Conservation (phyloP, 176 grass and related monocot species). For the Oryza coarctata region DNA sequence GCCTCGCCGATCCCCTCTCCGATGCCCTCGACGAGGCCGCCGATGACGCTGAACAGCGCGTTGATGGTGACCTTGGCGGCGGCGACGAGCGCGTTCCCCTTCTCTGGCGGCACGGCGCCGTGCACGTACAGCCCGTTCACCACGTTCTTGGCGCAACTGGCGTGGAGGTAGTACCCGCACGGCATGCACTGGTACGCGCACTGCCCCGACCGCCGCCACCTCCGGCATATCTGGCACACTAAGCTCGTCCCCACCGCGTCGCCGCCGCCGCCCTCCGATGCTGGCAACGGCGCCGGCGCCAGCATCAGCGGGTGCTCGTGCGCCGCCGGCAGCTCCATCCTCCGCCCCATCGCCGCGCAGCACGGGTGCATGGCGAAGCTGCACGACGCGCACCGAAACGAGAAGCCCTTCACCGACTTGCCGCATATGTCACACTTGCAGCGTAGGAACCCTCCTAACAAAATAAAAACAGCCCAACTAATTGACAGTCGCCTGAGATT, state of each 20-base stretch:
- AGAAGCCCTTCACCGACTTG: conserved; percentile 64
- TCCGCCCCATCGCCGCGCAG: conserved; percentile 57
- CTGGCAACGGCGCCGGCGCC: neutral
- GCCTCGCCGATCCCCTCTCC: conserved; percentile 58
- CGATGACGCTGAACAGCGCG: conserved; percentile 57
- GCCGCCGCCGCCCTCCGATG: neutral
- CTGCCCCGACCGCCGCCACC: conserved; percentile 42
- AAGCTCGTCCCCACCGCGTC: conserved; percentile 39
- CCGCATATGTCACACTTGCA: conserved; percentile 78
- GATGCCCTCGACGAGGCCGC: conserved; percentile 58
- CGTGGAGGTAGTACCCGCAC: conserved; percentile 74
- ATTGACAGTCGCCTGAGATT: too few species aligned
- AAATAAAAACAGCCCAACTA: neutral
- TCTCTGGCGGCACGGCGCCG: conserved; percentile 60
- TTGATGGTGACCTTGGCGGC: conserved; percentile 59
- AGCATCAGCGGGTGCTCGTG: conserved; percentile 67
- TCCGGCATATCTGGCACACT: conserved; percentile 64
- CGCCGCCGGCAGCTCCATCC: conserved; percentile 52
- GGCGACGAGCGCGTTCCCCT: conserved; percentile 31
- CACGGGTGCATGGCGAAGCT: conserved; percentile 88
- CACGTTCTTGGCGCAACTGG: conserved; percentile 74
- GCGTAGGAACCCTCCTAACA: conserved; percentile 53
- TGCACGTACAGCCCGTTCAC: conserved; percentile 83
- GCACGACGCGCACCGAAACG: conserved; percentile 70
- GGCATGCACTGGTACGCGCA: conserved; percentile 63